Percentiles rank a stretch among this genome's conserved stretches.
Evolutionary conservation across 352 stramenopile species (phyloP).

Genomic region (Globisporangium radiosum): DNA sequence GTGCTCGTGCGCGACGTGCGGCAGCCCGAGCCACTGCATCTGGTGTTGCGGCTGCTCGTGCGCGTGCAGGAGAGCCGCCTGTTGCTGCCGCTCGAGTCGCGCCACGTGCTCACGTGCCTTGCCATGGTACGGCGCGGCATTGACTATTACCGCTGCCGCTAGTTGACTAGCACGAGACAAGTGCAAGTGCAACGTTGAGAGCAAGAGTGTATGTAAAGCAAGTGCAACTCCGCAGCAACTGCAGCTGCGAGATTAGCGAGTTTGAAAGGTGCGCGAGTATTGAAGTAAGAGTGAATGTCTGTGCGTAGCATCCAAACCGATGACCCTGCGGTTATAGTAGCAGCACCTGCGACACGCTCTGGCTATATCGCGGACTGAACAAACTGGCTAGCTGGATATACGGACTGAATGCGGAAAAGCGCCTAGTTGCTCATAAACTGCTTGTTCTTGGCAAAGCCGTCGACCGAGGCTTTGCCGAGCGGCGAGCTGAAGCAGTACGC

Average conservation of each 20-base stretch:
- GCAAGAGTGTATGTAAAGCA: too few relatives aligned
- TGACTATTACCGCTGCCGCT: slow-evolving; percentile 40
- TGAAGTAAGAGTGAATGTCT: too few relatives aligned
- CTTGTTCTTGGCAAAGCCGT: slow-evolving; percentile 72
- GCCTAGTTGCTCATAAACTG: slow-evolving; percentile 83
- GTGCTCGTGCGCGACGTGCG: slow-evolving; percentile 52
- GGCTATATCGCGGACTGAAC: too few relatives aligned
- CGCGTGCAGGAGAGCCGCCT: slow-evolving; percentile 57
- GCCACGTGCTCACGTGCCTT: slow-evolving; percentile 42
- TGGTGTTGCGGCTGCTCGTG: slow-evolving; percentile 40
- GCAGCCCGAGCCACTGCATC: slow-evolving; percentile 43
- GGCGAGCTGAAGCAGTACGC: slow-evolving; percentile 86
- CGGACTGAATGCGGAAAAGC: too few relatives aligned
- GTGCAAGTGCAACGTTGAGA: too few relatives aligned
- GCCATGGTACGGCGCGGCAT: slow-evolving; percentile 39
- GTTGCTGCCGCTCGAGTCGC: slow-evolving; percentile 39
- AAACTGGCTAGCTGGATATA: too few relatives aligned
- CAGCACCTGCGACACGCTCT: too few relatives aligned
- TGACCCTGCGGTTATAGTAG: too few relatives aligned
- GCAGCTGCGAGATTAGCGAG: too few relatives aligned
- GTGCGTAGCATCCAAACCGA: too few relatives aligned
- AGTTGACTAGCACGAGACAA: neutral
- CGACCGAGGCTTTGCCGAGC: slow-evolving; percentile 83
- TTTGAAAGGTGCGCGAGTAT: too few relatives aligned
- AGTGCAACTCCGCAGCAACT: too few relatives aligned